phyloP scores from a whole-genome alignment of 306 rosid genomes.

The Fagus crenata region DNA sequence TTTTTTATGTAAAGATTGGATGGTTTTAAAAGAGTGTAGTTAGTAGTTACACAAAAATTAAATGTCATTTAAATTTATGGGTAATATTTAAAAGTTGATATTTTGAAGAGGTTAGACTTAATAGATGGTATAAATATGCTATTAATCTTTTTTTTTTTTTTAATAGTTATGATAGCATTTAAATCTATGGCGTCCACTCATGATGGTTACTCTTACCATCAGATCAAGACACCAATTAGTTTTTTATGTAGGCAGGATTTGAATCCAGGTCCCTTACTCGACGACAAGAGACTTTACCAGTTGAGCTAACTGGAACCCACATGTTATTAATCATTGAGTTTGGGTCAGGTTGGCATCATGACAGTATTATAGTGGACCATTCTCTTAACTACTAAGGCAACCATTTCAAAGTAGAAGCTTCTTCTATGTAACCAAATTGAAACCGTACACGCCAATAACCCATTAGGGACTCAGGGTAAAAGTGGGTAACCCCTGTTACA shows the following conservation, averaged over 20 bases:
- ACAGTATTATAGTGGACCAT: background rate
- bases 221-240: too few species aligned
- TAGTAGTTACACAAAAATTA: background rate
- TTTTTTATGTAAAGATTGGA: too few species aligned
- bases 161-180: too few species aligned
- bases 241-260: too few species aligned
- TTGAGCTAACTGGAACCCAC: too few species aligned
- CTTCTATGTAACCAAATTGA: background rate
- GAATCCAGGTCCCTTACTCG: too few species aligned
- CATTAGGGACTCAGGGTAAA: background rate
- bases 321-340: background rate
- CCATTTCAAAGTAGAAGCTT: slow-evolving; percentile 8
- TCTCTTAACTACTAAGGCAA: background rate
- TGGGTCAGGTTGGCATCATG: background rate
- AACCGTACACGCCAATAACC: background rate
- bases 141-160: too few species aligned
- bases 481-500: background rate
- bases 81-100: background rate
- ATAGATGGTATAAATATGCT: background rate
- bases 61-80: background rate
- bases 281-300: too few species aligned
- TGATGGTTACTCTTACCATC: too few species aligned
- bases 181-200: too few species aligned
- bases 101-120: background rate
- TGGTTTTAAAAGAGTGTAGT: background rate